Conservation (phyloP, 305 asterid genomes). For the Fraxinus nigra region DNA sequence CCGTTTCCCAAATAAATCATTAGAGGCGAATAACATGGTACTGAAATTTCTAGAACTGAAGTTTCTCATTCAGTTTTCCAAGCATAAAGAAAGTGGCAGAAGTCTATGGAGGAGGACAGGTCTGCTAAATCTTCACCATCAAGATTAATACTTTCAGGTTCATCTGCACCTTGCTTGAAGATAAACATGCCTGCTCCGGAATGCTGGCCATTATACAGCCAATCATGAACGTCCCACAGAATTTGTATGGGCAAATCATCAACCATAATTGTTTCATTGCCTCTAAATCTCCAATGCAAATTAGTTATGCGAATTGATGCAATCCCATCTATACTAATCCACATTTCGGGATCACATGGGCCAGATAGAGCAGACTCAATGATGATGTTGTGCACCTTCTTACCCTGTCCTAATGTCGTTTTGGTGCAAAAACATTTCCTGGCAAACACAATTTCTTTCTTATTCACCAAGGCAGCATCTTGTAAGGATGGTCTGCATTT, state of each 20-base stretch:
- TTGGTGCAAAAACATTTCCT: constrained; percentile 70
- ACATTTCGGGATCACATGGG: constrained; percentile 71
- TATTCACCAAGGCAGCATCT: constrained; percentile 55
- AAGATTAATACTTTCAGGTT: constrained; percentile 16
- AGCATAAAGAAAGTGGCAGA: constrained; percentile 78
- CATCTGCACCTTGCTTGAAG: constrained; percentile 44
- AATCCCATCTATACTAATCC: constrained; percentile 77
- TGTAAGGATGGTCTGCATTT: constrained; percentile 35
- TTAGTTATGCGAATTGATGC: constrained; percentile 58
- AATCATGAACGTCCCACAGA: constrained; percentile 86
- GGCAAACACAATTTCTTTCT: constrained; percentile 70
- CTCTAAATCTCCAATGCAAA: constrained; percentile 88
- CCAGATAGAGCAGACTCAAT: constrained; percentile 54
- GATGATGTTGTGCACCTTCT: constrained; percentile 59
- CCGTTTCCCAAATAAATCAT: neutral
- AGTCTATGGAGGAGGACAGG: constrained; percentile 32
- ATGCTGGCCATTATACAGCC: constrained; percentile 48
- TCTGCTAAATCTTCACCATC: constrained; percentile 25
- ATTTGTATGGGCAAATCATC: constrained; percentile 59
- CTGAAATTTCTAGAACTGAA: neutral
- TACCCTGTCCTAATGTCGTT: constrained; percentile 56
- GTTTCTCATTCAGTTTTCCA: constrained; percentile 55
- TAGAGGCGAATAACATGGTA: neutral
- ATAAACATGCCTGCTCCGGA: constrained; percentile 61
- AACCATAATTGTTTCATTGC: constrained; percentile 63